These are phyloP conservation scores for Purpureocillium takamizusanense DNA, from an alignment of 2,329 filamentous ascomycete genomes.

Conservation along the genomic window DNA sequence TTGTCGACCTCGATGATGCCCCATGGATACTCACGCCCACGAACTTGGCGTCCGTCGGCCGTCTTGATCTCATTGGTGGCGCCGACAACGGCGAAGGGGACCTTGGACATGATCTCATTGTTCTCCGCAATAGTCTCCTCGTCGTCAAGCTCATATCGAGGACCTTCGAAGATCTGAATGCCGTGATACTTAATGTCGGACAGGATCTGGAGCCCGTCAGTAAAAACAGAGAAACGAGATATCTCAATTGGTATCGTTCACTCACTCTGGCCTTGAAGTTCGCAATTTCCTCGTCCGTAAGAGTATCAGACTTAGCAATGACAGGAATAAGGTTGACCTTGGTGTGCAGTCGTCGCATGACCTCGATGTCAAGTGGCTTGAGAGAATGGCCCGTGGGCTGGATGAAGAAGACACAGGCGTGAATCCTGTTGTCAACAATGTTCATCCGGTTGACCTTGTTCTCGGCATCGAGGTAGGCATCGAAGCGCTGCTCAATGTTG, in stretches of 20 bases:
- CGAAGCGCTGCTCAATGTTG: constrained; percentile 98
- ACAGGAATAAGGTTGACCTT: constrained; percentile 99
- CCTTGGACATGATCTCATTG: constrained; percentile 99
- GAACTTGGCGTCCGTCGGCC: constrained; percentile 87
- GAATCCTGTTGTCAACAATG: constrained; percentile 98
- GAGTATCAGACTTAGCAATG: constrained; percentile 95
- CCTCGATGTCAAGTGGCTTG: constrained; percentile 97
- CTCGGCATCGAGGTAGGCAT: constrained; percentile 96
- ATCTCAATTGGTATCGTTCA: constrained; percentile 16
- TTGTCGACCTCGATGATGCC: constrained; percentile 99
- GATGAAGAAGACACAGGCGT: constrained; percentile 99
- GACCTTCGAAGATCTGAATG: constrained; percentile 98
- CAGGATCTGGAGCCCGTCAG: constrained; percentile 59
- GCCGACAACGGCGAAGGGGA: constrained; percentile 95
- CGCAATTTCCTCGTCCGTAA: constrained; percentile 92
- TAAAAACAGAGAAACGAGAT: too few species aligned
- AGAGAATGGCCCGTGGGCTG: constrained; percentile 97
- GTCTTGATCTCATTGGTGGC: constrained; percentile 91
- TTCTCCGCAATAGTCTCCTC: constrained; percentile 99
- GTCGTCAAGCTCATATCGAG: constrained; percentile 95
- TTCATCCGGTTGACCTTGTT: constrained; percentile 99
- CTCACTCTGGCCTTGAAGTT: constrained; percentile 94
- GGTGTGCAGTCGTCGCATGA: constrained; percentile 98
- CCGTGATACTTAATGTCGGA: constrained; percentile 94
- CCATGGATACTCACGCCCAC: constrained; percentile 95